Evolutionary conservation across 1,284 basidiomycete species (phyloP).

Genomic region (Gymnopus androsaceus): DNA sequence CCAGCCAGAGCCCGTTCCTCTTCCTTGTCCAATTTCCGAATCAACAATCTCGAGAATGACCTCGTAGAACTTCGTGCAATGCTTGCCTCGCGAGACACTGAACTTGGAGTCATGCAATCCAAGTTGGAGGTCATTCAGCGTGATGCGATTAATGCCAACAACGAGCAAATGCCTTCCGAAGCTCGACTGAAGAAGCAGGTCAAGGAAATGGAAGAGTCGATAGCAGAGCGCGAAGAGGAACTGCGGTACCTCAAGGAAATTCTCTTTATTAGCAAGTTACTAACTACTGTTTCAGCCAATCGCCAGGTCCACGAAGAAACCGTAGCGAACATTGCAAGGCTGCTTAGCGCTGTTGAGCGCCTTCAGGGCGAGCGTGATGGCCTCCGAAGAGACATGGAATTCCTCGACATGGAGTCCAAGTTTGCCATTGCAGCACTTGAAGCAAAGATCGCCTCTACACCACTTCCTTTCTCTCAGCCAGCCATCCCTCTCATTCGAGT

Average conservation of each 20-base stretch:
- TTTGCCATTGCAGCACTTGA: slow-evolving; percentile 67
- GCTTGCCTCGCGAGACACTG: slow-evolving; percentile 44
- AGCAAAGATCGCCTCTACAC: slow-evolving; percentile 39
- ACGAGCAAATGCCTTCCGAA: slow-evolving; percentile 60
- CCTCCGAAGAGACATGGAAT: slow-evolving; percentile 67
- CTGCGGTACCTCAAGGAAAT: slow-evolving; percentile 40
- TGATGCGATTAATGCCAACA: slow-evolving; percentile 53
- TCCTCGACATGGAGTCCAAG: slow-evolving; percentile 69
- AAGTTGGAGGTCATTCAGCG: slow-evolving; percentile 51
- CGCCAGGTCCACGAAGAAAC: slow-evolving; percentile 31
- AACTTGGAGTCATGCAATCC: slow-evolving; percentile 41
- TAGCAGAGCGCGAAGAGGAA: slow-evolving; percentile 61
- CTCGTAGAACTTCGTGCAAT: slow-evolving; percentile 45
- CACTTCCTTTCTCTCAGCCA: not conserved
- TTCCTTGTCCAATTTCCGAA: slow-evolving; percentile 49
- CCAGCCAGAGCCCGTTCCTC: slow-evolving; percentile 45
- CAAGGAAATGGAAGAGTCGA: slow-evolving; percentile 39
- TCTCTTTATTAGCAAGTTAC: not conserved
- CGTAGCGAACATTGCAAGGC: slow-evolving; percentile 48
- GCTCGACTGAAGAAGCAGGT: slow-evolving; percentile 44
- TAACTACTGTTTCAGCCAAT: not conserved
- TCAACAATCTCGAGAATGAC: slow-evolving; percentile 56
- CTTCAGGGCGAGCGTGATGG: slow-evolving; percentile 71
- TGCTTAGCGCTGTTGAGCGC: slow-evolving; percentile 64
- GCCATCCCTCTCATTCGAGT: not conserved